These are phyloP conservation scores for Psidium guajava DNA, from an alignment of 345 rosid genomes.

Conservation along the genomic window DNA sequence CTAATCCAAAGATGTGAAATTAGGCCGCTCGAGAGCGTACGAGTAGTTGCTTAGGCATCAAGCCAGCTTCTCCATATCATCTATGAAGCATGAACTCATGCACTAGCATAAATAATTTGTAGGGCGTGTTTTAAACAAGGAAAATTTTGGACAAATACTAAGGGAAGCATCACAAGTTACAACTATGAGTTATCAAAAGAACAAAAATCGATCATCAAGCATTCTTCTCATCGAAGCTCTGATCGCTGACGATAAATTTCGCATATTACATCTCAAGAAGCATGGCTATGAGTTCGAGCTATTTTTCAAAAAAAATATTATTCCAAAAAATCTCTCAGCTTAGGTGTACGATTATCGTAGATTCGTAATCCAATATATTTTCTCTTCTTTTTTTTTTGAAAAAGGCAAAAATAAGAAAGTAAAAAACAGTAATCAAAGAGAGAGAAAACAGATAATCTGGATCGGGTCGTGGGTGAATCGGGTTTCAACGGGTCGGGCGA, in stretches of 20 bases:
- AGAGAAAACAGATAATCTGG: neutral
- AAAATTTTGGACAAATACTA: no score
- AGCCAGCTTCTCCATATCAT: no score
- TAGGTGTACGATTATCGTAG: neutral
- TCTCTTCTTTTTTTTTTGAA: neutral
- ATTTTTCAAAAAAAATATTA: no score
- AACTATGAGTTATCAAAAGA: no score
- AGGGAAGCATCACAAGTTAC: no score
- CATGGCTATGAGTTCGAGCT: neutral
- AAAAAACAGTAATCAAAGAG: neutral
- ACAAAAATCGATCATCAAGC: no score
- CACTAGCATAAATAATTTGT: no score
- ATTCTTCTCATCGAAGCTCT: no score
- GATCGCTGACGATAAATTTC: neutral
- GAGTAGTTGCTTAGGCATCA: no score
- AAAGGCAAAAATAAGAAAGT: neutral
- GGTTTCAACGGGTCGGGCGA: neutral
- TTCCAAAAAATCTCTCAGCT: neutral
- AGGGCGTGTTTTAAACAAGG: no score
- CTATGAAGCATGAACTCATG: neutral
- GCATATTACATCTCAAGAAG: neutral
- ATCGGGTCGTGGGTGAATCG: neutral
- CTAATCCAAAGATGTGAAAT: neutral
- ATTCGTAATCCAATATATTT: neutral
- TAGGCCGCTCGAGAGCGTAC: no score